Evolutionary conservation across 83 land plant species (phyloP).

Genomic region (Larix sibirica): DNA sequence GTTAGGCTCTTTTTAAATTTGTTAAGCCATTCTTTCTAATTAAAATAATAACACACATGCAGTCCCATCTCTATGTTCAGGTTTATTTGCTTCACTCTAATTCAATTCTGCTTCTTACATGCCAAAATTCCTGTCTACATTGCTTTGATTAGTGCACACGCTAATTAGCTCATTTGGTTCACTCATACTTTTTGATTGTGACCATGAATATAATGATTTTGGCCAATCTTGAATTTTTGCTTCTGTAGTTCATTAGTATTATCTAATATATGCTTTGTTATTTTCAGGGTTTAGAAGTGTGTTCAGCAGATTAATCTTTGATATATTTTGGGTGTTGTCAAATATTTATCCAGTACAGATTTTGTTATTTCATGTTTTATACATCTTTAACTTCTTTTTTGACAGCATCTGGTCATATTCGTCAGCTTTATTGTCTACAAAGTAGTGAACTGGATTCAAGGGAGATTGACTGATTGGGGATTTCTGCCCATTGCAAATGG

Average conservation of each 20-base stretch:
- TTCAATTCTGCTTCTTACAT: too few relatives aligned
- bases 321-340: not conserved
- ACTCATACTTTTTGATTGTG: too few relatives aligned
- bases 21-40: too few relatives aligned
- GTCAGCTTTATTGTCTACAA: constrained; percentile 69
- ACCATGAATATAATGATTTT: too few relatives aligned
- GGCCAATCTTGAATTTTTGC: too few relatives aligned
- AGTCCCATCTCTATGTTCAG: too few relatives aligned
- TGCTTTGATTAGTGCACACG: too few relatives aligned
- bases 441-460: constrained; percentile 19
- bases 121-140: too few relatives aligned
- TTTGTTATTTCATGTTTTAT: not conserved
- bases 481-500: constrained; percentile 1
- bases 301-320: not conserved
- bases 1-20: too few relatives aligned
- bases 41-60: too few relatives aligned
- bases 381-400: not conserved
- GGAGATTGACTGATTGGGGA: not conserved
- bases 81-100: too few relatives aligned
- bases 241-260: not conserved
- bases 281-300: not conserved
- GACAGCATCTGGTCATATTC: constrained; percentile 77
- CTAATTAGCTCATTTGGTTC: too few relatives aligned
- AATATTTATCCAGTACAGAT: not conserved
- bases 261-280: not conserved